Evolutionary conservation across 1,139 yeast species (phyloP).

Genomic region (Blastobotrys serpentis): DNA sequence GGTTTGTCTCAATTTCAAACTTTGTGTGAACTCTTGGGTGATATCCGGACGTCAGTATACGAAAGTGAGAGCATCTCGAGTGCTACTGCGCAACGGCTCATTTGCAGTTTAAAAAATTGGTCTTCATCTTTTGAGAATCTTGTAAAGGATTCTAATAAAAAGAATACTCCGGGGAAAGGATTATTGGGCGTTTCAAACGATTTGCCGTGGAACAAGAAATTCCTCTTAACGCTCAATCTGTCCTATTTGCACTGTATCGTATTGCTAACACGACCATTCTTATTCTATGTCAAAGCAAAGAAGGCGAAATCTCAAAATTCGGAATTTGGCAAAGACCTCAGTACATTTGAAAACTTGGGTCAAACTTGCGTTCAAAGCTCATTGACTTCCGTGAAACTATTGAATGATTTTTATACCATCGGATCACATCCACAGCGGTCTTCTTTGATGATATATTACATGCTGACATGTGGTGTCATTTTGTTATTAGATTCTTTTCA

Average conservation of each 20-base stretch:
- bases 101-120: constrained; percentile 4
- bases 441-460: constrained; percentile 5
- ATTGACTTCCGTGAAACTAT: constrained; percentile 1
- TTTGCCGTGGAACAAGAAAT: constrained; percentile 6
- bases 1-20: constrained; percentile 1
- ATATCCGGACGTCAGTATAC: constrained; percentile 4
- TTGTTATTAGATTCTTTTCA: constrained; percentile 1
- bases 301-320: constrained; percentile 1
- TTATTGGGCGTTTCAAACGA: constrained; percentile 3
- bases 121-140: constrained; percentile 9
- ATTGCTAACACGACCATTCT: constrained; percentile 1
- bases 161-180: constrained; percentile 3
- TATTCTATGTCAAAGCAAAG: constrained; percentile 4
- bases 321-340: neutral
- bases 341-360: constrained; percentile 8
- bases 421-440: constrained; percentile 10
- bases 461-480: constrained; percentile 5
- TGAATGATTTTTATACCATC: constrained; percentile 5
- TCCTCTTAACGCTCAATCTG: constrained; percentile 5
- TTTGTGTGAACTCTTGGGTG: constrained; percentile 1
- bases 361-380: constrained; percentile 8
- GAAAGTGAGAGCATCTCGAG: constrained; percentile 5
- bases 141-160: neutral
- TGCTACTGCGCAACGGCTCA: constrained; percentile 6
- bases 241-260: constrained; percentile 7